Conservation (phyloP, 805 yeast genomes). For the Debaryomyces maramus region DNA sequence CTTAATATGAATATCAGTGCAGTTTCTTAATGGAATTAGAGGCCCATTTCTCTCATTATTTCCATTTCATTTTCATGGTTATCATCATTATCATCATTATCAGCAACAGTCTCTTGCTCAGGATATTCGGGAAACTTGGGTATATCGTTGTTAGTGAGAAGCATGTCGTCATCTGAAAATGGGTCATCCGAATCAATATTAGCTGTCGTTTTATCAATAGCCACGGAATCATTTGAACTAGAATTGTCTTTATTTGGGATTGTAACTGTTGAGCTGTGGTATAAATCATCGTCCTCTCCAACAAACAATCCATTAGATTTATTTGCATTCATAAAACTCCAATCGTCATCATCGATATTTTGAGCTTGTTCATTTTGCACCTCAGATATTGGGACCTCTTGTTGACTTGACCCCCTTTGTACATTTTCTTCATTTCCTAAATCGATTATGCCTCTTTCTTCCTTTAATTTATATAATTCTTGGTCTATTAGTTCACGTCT, state of each 20-base stretch:
- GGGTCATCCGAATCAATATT: slow-evolving; percentile 18
- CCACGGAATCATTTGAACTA: neutral
- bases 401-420: neutral
- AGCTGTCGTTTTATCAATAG: neutral
- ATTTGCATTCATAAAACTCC: slow-evolving; percentile 27
- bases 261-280: slow-evolving; percentile 1
- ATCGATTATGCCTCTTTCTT: slow-evolving; percentile 29
- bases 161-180: slow-evolving; percentile 26
- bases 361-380: neutral
- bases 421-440: neutral
- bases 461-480: slow-evolving; percentile 25
- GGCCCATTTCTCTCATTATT: slow-evolving; percentile 39
- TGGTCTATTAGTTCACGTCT: slow-evolving; percentile 29
- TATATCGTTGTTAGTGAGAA: neutral
- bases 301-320: slow-evolving; percentile 27
- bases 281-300: slow-evolving; percentile 24
- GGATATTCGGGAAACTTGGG: neutral
- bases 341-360: slow-evolving; percentile 27
- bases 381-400: neutral
- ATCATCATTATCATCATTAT: slow-evolving; percentile 17
- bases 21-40: slow-evolving; percentile 13
- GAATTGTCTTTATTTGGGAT: slow-evolving; percentile 1
- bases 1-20: slow-evolving; percentile 2
- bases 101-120: neutral
- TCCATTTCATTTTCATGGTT: slow-evolving; percentile 27